Evolutionary conservation across 192 early-diverging fungal species (phyloP).

Genomic region (Spinellus fusiger): DNA sequence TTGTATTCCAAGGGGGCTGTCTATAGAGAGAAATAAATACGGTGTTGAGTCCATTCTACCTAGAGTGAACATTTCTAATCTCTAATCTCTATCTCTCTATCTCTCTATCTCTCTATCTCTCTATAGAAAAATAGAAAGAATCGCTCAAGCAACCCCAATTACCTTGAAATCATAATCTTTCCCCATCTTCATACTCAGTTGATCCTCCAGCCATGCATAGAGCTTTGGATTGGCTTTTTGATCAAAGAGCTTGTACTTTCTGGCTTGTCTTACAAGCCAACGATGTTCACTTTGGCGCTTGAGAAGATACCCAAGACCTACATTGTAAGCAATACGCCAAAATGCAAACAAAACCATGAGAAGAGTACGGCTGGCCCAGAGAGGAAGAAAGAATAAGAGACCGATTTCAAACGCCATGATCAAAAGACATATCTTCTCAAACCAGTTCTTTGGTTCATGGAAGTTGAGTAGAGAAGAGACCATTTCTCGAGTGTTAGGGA

Average conservation of each 20-base stretch:
- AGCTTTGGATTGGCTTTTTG: slow-evolving; percentile 43
- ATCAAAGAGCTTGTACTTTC: slow-evolving; percentile 63
- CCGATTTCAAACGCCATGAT: slow-evolving; percentile 59
- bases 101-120: background rate
- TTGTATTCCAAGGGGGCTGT: slow-evolving; percentile 91
- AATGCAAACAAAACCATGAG: slow-evolving; percentile 75
- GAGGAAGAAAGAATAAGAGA: slow-evolving; percentile 61
- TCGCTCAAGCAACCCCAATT: no score
- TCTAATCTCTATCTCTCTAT: background rate
- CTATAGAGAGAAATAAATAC: slow-evolving; percentile 26
- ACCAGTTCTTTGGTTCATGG: slow-evolving; percentile 60
- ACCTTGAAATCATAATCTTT: slow-evolving; percentile 74
- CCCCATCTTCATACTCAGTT: slow-evolving; percentile 77
- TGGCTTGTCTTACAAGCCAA: slow-evolving; percentile 65
- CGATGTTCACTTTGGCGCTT: slow-evolving; percentile 73
- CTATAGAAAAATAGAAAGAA: slow-evolving; percentile 5
- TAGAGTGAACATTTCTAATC: background rate
- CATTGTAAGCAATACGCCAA: slow-evolving; percentile 86
- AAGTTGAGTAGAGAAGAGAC: slow-evolving; percentile 69
- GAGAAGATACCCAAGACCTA: slow-evolving; percentile 78
- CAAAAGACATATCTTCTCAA: slow-evolving; percentile 64
- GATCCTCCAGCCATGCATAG: slow-evolving; percentile 55
- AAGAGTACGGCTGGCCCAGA: slow-evolving; percentile 44
- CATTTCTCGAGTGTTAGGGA: slow-evolving; percentile 74
- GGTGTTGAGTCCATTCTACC: background rate